Conservation (phyloP, 805 yeast genomes). For the Nakazawaea wyomingensis region DNA sequence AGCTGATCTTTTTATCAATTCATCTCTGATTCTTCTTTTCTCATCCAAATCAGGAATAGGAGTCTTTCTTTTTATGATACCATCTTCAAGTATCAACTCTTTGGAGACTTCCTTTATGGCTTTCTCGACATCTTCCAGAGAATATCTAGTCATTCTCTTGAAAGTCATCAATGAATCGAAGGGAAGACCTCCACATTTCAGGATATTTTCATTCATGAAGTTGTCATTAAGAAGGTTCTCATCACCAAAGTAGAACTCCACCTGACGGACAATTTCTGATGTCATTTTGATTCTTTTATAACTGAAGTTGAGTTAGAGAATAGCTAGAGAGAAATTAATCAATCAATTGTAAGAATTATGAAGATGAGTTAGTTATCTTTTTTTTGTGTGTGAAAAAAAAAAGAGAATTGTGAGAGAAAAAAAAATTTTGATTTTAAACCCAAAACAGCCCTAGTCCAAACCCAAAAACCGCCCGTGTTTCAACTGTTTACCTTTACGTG, state of each 20-base stretch:
- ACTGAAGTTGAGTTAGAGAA: too few species aligned
- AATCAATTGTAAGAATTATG: too few species aligned
- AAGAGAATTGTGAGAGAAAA: not conserved
- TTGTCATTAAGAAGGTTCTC: slow-evolving; percentile 77
- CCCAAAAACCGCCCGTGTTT: not conserved
- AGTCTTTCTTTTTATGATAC: slow-evolving; percentile 38
- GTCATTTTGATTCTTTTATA: too few species aligned
- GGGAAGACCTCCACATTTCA: slow-evolving; percentile 23
- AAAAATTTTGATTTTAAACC: not conserved
- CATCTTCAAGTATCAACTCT: slow-evolving; percentile 35
- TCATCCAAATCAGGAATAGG: slow-evolving; percentile 39
- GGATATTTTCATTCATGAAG: slow-evolving; percentile 44
- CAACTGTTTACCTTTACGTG: too few species aligned
- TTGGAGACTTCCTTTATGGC: slow-evolving; percentile 33
- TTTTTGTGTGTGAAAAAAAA: not conserved
- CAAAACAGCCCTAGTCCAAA: too few species aligned
- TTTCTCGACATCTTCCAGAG: slow-evolving; percentile 38
- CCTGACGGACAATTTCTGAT: slow-evolving; percentile 54
- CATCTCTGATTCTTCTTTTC: slow-evolving; percentile 33
- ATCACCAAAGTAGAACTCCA: slow-evolving; percentile 84
- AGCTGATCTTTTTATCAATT: slow-evolving; percentile 7
- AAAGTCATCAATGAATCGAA: slow-evolving; percentile 16
- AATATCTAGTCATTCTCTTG: slow-evolving; percentile 39
- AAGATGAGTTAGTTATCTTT: too few species aligned
- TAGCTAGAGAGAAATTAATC: too few species aligned